Conservation (phyloP, 176 grass and related monocot genomes). For the Puccinellia tenuiflora region DNA sequence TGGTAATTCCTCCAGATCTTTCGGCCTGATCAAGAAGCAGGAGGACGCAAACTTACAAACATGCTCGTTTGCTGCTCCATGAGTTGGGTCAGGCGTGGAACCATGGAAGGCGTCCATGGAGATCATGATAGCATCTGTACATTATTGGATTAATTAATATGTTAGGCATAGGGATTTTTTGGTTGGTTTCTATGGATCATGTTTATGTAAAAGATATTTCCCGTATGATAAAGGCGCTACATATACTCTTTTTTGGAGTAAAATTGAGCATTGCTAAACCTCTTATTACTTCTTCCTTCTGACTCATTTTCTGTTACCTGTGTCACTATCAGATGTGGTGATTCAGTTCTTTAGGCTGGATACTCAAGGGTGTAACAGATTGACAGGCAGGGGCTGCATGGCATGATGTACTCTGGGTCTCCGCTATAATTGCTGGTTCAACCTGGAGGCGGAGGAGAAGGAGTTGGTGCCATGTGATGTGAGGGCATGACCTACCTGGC, state of each 20-base stretch:
- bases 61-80: constrained; percentile 11
- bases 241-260: not conserved
- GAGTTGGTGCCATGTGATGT: not conserved
- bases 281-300: not conserved
- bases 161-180: constrained; percentile 46
- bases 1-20: not conserved
- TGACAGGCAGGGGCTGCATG: not conserved
- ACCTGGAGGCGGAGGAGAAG: constrained; percentile 11
- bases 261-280: not conserved
- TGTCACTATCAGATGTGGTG: not conserved
- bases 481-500: constrained; percentile 5
- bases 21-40: not conserved
- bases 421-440: not conserved
- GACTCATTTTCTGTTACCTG: not conserved
- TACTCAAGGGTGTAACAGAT: not conserved
- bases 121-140: constrained; percentile 36
- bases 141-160: constrained; percentile 41
- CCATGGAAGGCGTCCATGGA: not conserved
- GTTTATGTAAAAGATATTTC: constrained; percentile 33
- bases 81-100: not conserved
- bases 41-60: not conserved
- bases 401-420: not conserved
- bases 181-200: constrained; percentile 18
- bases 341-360: constrained; percentile 12
- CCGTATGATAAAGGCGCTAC: constrained; percentile 37